phyloP scores from a whole-genome alignment of 2,329 filamentous ascomycete species.

The Colletotrichum incanum region DNA sequence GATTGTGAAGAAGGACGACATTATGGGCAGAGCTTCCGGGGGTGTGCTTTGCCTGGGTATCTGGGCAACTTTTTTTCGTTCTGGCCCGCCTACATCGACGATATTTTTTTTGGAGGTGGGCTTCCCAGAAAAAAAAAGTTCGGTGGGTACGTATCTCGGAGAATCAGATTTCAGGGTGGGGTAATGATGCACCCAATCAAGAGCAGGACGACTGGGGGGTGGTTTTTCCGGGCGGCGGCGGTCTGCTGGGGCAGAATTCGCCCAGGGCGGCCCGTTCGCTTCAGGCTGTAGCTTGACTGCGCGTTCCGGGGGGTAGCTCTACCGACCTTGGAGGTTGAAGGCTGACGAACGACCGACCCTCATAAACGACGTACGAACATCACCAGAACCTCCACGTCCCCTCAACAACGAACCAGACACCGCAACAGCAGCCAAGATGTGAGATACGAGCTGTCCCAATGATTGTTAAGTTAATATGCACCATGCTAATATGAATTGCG shows the following conservation, averaged over 20 bases:
- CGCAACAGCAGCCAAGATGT: constrained; percentile 49
- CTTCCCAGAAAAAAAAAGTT: constrained; percentile 58
- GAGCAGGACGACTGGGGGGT: background rate
- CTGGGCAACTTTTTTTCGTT: constrained; percentile 45
- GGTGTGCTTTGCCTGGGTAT: constrained; percentile 41
- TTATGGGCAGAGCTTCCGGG: constrained; percentile 57
- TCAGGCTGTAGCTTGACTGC: constrained; percentile 63
- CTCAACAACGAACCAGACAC: constrained; percentile 23
- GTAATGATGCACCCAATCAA: constrained; percentile 16
- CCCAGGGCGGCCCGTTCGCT: constrained; percentile 26
- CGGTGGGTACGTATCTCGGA: constrained; percentile 43
- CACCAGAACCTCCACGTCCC: constrained; percentile 31
- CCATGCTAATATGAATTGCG: constrained; percentile 37
- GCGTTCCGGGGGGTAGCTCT: constrained; percentile 49
- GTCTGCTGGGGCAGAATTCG: constrained; percentile 53
- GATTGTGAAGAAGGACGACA: constrained; percentile 97
- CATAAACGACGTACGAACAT: constrained; percentile 27
- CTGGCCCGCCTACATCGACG: constrained; percentile 47
- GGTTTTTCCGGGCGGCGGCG: constrained; percentile 47
- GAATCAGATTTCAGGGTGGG: constrained; percentile 39
- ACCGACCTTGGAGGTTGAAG: constrained; percentile 33
- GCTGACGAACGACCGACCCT: constrained; percentile 39
- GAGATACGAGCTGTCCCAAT: constrained; percentile 31
- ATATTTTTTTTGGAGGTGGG: constrained; percentile 46
- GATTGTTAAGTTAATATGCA: constrained; percentile 31